Percentiles rank a stretch among this genome's conserved stretches.
Conservation (phyloP, 805 yeast genomes). For the Lipomyces yamadae region DNA sequence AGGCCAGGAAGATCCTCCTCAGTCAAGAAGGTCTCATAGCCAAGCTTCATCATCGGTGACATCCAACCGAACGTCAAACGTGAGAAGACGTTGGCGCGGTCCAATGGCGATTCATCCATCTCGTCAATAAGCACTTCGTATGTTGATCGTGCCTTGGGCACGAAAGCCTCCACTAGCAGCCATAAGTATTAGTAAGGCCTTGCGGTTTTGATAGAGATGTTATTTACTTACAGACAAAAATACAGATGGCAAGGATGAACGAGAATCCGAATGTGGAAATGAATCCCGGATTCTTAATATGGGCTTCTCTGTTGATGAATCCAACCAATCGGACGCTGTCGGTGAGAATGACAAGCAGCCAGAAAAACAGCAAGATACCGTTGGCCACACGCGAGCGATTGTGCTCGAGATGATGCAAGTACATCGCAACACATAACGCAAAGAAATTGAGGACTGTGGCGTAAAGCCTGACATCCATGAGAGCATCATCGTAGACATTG, state of each 20-base stretch:
- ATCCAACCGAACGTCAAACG: constrained; percentile 87
- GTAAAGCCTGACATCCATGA: constrained; percentile 43
- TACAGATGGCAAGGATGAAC: constrained; percentile 30
- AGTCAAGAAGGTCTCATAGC: constrained; percentile 61
- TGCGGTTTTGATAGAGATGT: too few relatives aligned
- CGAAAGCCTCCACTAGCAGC: constrained; percentile 52
- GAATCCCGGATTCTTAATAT: constrained; percentile 28
- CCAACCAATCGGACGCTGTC: constrained; percentile 54
- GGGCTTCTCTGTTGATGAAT: constrained; percentile 41
- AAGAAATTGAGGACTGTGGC: constrained; percentile 50
- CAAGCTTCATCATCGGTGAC: constrained; percentile 79
- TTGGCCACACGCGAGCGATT: constrained; percentile 67
- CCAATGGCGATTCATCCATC: constrained; percentile 51
- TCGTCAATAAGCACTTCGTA: constrained; percentile 46
- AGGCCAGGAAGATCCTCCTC: constrained; percentile 75
- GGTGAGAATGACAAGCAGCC: constrained; percentile 60
- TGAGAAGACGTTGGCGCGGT: constrained; percentile 72
- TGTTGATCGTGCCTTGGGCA: constrained; percentile 47
- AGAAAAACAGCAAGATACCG: constrained; percentile 71
- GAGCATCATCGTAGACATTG: constrained; percentile 43
- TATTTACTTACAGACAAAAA: constrained; percentile 28
- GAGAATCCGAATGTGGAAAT: constrained; percentile 33
- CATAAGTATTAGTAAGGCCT: constrained; percentile 43
- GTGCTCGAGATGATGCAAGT: constrained; percentile 73
- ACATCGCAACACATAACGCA: constrained; percentile 58